These are phyloP conservation scores for Termitomyces sp. DNA, from an alignment of 1,284 basidiomycete species.

Conservation along the genomic window DNA sequence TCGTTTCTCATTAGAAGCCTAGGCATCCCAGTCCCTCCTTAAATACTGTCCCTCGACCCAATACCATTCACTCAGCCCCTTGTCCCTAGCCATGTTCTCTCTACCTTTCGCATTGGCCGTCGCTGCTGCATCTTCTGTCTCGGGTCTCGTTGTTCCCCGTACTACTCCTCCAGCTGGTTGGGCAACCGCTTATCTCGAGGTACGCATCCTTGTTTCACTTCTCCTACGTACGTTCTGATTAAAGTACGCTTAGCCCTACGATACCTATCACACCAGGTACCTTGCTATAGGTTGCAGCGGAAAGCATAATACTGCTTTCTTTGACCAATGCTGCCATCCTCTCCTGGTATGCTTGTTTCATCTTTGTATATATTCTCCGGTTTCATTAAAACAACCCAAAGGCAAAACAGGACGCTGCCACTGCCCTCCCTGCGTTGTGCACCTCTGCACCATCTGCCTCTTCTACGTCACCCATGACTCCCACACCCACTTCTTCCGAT, in stretches of 20 bases:
- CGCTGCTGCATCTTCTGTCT: constrained; percentile 39
- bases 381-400: constrained; percentile 18
- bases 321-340: constrained; percentile 49
- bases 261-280: constrained; percentile 58
- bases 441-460: constrained; percentile 24
- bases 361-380: not conserved
- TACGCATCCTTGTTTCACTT: constrained; percentile 27
- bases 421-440: constrained; percentile 51
- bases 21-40: constrained; percentile 25
- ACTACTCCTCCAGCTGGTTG: constrained; percentile 40
- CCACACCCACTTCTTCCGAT: constrained; percentile 21
- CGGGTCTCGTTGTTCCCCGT: constrained; percentile 44
- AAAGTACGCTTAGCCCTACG: constrained; percentile 38
- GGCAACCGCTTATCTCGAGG: constrained; percentile 41
- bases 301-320: constrained; percentile 67
- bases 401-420: constrained; percentile 45
- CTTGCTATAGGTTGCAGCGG: constrained; percentile 46
- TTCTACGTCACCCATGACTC: constrained; percentile 17
- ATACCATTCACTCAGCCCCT: constrained; percentile 21
- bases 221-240: constrained; percentile 10
- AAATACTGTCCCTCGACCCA: constrained; percentile 29
- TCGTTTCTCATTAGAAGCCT: constrained; percentile 24
- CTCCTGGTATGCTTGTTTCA: constrained; percentile 35
- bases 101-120: constrained; percentile 46
- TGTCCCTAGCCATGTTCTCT: constrained; percentile 37